These are phyloP conservation scores for Pueraria montana DNA, from an alignment of 306 rosid genomes.

Conservation along the genomic window DNA sequence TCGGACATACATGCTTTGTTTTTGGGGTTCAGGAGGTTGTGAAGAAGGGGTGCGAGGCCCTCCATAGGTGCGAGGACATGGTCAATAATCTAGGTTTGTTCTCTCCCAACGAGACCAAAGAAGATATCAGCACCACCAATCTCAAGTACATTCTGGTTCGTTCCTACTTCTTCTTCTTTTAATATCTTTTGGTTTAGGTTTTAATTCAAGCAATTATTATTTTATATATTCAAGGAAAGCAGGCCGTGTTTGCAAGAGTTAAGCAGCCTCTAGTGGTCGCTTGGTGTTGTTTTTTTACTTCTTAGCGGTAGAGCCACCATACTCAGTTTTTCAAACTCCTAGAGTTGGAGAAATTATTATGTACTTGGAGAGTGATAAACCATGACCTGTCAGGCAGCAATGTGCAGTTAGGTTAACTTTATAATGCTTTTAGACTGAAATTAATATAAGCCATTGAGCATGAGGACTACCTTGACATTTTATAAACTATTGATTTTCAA, in stretches of 20 bases:
- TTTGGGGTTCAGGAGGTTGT: constrained; percentile 64
- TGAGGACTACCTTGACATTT: background rate
- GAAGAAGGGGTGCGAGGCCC: constrained; percentile 71
- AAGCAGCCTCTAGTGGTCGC: background rate
- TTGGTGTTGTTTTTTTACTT: constrained; percentile 1
- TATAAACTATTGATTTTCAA: background rate
- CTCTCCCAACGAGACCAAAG: constrained; percentile 90
- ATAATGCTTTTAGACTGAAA: background rate
- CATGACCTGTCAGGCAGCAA: background rate
- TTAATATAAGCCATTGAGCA: background rate
- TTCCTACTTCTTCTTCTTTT: too few species aligned
- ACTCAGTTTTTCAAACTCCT: background rate
- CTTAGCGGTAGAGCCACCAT: background rate
- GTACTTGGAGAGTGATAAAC: background rate
- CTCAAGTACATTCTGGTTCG: constrained; percentile 88
- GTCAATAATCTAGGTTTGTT: constrained; percentile 79
- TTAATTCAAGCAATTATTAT: too few species aligned
- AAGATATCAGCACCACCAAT: constrained; percentile 84
- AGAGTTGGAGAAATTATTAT: background rate
- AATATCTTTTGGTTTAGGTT: too few species aligned
- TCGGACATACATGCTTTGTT: background rate
- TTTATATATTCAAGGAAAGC: background rate
- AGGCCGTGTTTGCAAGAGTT: too few species aligned
- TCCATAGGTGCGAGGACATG: constrained; percentile 88
- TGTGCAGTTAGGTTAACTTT: background rate